Conservation (phyloP, 257 asterid genomes). For the Haberlea rhodopensis region DNA sequence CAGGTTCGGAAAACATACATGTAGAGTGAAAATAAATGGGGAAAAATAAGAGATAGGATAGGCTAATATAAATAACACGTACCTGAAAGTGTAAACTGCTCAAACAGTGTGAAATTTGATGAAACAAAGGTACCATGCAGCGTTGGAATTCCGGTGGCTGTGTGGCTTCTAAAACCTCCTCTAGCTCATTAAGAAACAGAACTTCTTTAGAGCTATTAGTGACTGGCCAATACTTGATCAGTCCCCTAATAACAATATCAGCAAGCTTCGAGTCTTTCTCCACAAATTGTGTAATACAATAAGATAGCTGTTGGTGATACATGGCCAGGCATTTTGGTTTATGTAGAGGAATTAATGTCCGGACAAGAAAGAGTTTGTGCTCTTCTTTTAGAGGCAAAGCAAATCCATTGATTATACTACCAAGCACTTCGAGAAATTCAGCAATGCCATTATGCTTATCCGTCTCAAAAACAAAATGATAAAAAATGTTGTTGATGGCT, state of each 20-base stretch:
- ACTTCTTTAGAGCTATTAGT: constrained; percentile 79
- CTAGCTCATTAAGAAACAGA: constrained; percentile 77
- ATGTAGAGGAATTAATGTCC: constrained; percentile 74
- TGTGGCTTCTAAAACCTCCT: constrained; percentile 78
- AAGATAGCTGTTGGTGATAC: constrained; percentile 82
- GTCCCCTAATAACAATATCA: constrained; percentile 67
- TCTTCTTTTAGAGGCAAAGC: constrained; percentile 90
- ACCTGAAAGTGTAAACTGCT: constrained; percentile 84
- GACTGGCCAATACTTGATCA: constrained; percentile 79
- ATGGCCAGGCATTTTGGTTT: constrained; percentile 69
- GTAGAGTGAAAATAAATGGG: not conserved
- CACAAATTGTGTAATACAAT: constrained; percentile 68
- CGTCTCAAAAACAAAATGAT: constrained; percentile 65
- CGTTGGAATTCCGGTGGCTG: constrained; percentile 74
- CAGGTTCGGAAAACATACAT: not conserved
- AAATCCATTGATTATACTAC: constrained; percentile 80
- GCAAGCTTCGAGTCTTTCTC: constrained; percentile 89
- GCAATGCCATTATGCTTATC: constrained; percentile 80
- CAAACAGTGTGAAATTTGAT: constrained; percentile 67
- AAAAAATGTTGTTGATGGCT: constrained; percentile 72
- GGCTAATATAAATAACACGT: no score
- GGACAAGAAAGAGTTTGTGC: constrained; percentile 68
- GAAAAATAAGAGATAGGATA: constrained; percentile 4
- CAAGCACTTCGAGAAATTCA: constrained; percentile 74
- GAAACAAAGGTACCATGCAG: constrained; percentile 78